phyloP scores from a whole-genome alignment of 352 stramenopile species.

The Phytophthora parvispora region DNA sequence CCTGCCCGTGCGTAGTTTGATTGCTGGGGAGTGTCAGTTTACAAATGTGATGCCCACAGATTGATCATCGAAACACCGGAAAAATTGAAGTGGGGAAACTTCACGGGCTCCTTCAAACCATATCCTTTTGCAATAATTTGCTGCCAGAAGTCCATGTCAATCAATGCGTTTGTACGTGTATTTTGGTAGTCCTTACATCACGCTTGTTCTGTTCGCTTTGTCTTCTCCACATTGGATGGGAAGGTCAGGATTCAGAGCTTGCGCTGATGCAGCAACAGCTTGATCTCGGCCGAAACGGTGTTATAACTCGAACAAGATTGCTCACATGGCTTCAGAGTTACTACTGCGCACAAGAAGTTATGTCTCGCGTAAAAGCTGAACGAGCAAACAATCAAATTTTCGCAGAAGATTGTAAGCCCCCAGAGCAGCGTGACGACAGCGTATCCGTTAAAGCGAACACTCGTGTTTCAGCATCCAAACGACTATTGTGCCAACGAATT shows the following conservation, averaged over 20 bases:
- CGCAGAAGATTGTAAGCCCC: slow-evolving; percentile 11
- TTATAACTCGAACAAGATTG: slow-evolving; percentile 50
- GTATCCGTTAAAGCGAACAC: not conserved
- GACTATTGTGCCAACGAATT: slow-evolving; percentile 9
- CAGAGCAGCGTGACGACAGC: slow-evolving; percentile 7
- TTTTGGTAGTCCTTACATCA: slow-evolving; percentile 33
- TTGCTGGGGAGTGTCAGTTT: no score
- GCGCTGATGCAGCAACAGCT: slow-evolving; percentile 63
- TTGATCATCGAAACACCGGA: slow-evolving; percentile 50
- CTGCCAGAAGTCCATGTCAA: not conserved
- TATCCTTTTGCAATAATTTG: slow-evolving; percentile 51
- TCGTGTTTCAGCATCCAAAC: slow-evolving; percentile 20
- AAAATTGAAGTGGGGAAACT: slow-evolving; percentile 60
- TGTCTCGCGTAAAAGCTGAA: slow-evolving; percentile 23
- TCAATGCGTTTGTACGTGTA: not conserved
- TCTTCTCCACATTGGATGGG: slow-evolving; percentile 52
- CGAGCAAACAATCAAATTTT: slow-evolving; percentile 26
- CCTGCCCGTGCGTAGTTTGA: no score
- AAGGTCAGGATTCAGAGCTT: slow-evolving; percentile 50
- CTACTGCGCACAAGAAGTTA: slow-evolving; percentile 43
- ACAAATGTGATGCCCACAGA: slow-evolving; percentile 23
- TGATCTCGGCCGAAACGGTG: slow-evolving; percentile 50
- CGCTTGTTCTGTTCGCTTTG: slow-evolving; percentile 7
- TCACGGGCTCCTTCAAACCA: slow-evolving; percentile 54
- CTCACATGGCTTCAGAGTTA: slow-evolving; percentile 53